Conservation (phyloP, 139 green algal species). For the Closterium sp. region DNA sequence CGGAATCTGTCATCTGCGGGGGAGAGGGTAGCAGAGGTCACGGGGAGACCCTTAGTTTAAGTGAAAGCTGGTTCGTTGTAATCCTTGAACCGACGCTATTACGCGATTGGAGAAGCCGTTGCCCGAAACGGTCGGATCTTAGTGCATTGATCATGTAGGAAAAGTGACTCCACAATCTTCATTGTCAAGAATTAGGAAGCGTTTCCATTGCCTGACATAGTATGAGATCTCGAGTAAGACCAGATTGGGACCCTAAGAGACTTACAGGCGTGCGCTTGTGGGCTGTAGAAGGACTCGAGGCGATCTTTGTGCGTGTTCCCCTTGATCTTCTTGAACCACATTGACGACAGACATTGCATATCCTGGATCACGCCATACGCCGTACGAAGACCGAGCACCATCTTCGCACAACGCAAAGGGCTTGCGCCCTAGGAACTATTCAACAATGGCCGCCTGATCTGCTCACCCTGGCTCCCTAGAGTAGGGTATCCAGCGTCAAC, state of each 20-base stretch:
- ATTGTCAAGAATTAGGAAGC: background rate
- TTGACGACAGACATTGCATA: slow-evolving; percentile 47
- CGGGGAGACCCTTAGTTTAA: no score
- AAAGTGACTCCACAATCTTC: background rate
- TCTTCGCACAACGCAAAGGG: background rate
- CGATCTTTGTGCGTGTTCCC: slow-evolving; percentile 52
- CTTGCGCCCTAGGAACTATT: background rate
- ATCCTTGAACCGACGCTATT: no score
- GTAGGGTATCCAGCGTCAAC: background rate
- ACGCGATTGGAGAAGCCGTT: background rate
- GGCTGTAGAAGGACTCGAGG: slow-evolving; percentile 49
- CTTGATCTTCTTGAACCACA: slow-evolving; percentile 42
- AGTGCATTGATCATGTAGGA: background rate
- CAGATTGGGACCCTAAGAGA: background rate
- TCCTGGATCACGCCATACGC: slow-evolving; percentile 23
- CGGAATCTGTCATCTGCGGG: slow-evolving; percentile 94
- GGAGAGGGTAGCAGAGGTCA: background rate
- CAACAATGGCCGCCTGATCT: background rate
- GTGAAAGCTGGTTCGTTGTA: no score
- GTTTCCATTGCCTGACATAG: background rate
- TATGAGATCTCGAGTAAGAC: no score
- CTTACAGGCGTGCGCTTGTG: slow-evolving; percentile 50
- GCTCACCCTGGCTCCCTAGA: background rate
- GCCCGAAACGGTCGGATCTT: background rate
- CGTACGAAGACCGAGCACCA: slow-evolving; percentile 27